Evolutionary conservation across 2,329 filamentous ascomycete genomes (phyloP).

Genomic region (Trichoderma brevicompactum): DNA sequence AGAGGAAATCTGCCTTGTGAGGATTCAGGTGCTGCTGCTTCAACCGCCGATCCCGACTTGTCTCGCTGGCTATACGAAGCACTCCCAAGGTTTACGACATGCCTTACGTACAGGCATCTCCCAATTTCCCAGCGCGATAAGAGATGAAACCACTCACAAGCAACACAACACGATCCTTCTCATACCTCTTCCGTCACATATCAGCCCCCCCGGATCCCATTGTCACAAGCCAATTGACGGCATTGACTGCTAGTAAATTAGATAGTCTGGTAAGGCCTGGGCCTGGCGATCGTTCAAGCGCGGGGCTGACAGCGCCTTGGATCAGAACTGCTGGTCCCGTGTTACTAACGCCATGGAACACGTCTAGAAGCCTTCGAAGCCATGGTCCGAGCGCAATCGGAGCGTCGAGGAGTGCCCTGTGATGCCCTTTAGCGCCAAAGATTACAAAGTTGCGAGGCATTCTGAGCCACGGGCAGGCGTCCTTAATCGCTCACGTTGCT

Average conservation of each 20-base stretch:
- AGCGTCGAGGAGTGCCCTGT: neutral
- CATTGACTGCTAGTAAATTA: neutral
- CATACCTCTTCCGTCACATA: neutral
- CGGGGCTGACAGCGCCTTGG: slow-evolving; percentile 21
- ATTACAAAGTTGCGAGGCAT: slow-evolving; percentile 16
- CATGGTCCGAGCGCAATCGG: slow-evolving; percentile 7
- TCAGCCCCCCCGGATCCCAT: slow-evolving; percentile 5
- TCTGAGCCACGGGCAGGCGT: neutral
- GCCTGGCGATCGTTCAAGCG: slow-evolving; percentile 10
- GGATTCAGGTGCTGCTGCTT: neutral
- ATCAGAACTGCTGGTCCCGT: slow-evolving; percentile 3
- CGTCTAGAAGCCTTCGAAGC: slow-evolving; percentile 20
- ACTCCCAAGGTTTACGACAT: too few species aligned
- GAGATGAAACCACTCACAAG: neutral
- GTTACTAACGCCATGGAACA: slow-evolving; percentile 12
- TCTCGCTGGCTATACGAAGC: neutral
- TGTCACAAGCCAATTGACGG: neutral
- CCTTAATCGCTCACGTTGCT: slow-evolving; percentile 10
- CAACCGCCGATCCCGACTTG: slow-evolving; percentile 1
- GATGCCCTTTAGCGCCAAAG: neutral
- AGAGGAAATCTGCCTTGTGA: slow-evolving; percentile 8
- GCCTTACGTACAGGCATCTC: slow-evolving; percentile 5
- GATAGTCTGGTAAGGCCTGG: neutral
- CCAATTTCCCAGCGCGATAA: neutral
- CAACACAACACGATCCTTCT: slow-evolving; percentile 1